phyloP scores from a whole-genome alignment of 2,329 filamentous ascomycete genomes.

The Claviceps arundinis region DNA sequence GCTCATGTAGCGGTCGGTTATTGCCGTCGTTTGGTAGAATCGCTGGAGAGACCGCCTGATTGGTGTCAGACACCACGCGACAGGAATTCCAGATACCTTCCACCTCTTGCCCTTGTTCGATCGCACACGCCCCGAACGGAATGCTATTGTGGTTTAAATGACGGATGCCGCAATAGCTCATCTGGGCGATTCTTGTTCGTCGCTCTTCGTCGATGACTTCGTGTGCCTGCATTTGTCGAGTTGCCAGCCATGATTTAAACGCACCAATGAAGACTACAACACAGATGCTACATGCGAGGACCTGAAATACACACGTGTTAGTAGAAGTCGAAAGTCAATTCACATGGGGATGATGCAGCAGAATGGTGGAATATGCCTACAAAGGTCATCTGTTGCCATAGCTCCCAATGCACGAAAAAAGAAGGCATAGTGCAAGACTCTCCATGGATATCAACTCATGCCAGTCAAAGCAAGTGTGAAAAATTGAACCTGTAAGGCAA shows the following conservation, averaged over 20 bases:
- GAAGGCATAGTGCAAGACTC: conserved; percentile 15
- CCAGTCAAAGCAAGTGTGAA: neutral
- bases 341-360: too few species aligned
- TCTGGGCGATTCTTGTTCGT: conserved; percentile 36
- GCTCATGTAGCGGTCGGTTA: neutral
- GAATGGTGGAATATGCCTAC: conserved; percentile 38
- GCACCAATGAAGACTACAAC: conserved; percentile 56
- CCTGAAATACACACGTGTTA: conserved; percentile 29
- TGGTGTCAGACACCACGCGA: conserved; percentile 26
- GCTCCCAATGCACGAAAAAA: conserved; percentile 58
- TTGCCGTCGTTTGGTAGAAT: conserved; percentile 9
- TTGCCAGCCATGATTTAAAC: conserved; percentile 51
- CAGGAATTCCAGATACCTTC: conserved; percentile 71
- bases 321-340: neutral
- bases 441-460: conserved; percentile 1
- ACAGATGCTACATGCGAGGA: conserved; percentile 58
- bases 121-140: conserved; percentile 75
- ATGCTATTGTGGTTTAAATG: conserved; percentile 39
- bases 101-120: conserved; percentile 70
- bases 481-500: neutral
- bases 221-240: conserved; percentile 41
- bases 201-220: conserved; percentile 55
- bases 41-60: conserved; percentile 12
- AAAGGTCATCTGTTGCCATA: conserved; percentile 87
- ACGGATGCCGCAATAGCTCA: conserved; percentile 40